Evolutionary conservation across 345 rosid species (phyloP).

Genomic region (sweet orange (Citrus sinensis)): DNA sequence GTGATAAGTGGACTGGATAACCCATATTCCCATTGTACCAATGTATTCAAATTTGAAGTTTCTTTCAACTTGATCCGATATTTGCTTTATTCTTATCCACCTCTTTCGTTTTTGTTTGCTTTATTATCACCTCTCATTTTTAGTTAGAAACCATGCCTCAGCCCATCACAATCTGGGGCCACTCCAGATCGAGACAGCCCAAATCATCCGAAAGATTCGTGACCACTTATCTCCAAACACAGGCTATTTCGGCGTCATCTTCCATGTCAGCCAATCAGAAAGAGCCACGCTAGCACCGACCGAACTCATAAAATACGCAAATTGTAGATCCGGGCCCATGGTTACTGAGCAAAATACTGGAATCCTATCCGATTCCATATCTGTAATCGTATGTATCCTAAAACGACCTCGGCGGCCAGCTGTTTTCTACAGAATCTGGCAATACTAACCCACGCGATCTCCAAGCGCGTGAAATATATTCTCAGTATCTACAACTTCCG

Average conservation of each 20-base stretch:
- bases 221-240: background rate
- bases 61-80: background rate
- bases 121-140: background rate
- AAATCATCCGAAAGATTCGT: background rate
- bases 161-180: background rate
- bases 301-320: background rate
- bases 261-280: background rate
- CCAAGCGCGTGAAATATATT: background rate
- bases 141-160: background rate
- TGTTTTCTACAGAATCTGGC: background rate
- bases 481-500: background rate
- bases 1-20: background rate
- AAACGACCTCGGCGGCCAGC: background rate
- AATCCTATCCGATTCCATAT: conserved; percentile 11
- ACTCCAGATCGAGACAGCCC: background rate
- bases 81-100: background rate
- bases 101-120: background rate
- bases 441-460: background rate
- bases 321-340: conserved; percentile 1
- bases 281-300: background rate
- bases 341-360: conserved; percentile 16
- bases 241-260: background rate
- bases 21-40: background rate
- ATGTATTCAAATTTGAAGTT: background rate
- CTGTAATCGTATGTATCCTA: background rate